Base-by-base conservation (phyloP, 106 monocot genomes). In the Cymbidium sinense region DNA sequence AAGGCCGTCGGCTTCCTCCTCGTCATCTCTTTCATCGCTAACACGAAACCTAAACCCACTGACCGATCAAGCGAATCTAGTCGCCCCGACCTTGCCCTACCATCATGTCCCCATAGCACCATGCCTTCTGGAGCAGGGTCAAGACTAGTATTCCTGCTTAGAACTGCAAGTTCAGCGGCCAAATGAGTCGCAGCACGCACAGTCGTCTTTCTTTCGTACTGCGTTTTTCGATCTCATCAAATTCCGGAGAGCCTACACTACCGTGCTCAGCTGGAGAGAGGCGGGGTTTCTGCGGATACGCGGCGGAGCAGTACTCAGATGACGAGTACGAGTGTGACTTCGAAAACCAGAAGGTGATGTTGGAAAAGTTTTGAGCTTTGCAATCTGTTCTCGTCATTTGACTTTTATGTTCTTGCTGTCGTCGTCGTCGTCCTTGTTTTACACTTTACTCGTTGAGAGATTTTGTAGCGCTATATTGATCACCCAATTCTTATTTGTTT, bases 251-350 rank as follows among this genome's bases (percentile, higher is more conserved):
- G 7, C 23, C 50, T 51, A 31, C 64, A 23, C 31, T 5, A 19
- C 10, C 41, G 12, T 18, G 35, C n/a, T 69, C 36, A 41, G 5
- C 19, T 5, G 44, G 37, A 23, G 50, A 75, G 41, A 27, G 70
- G n/a, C 75, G 90, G 43, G 75, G 81, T 29, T 84, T 88, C 67
- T 86, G 87, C 64, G 84, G 87, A 20, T 92, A 87, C 78, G 87
- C 95, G 27, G 88, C 81, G 41, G 99, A 99, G 86, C 92, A 99
- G 94, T 99, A 90, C 77, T 95, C 99, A 4, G 99, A 99, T 21
- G 99, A 99, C 62, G 99, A 99, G 80, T 99, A 99, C 82, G 99
- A 88, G 81, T 92, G 90, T 86, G 98, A 95, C 47, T 95, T 90
- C 81, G 99, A 95, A 79, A 79, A 86, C 33, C 94, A 92, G 50